A percentile compares a stretch with the other conserved stretches of the same genome.
Evolutionary conservation across 179 eudicot species (phyloP).

Genomic region (Silene vulgaris): DNA sequence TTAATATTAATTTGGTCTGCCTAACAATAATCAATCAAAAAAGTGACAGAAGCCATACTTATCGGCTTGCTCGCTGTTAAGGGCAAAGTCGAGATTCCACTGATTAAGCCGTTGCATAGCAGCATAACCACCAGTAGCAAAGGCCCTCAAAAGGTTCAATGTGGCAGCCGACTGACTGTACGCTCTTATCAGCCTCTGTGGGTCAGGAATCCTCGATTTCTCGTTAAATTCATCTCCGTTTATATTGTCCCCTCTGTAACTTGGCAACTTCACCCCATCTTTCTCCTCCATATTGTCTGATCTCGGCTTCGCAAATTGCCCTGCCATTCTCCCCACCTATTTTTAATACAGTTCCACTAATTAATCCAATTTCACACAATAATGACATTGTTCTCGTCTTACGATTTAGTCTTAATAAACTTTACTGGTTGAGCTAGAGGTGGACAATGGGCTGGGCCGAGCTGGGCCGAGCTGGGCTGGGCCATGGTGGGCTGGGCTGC

Average conservation of each 20-base stretch:
- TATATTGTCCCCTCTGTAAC: constrained; percentile 81
- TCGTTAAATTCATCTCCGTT: constrained; percentile 64
- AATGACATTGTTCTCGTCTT: too few species aligned
- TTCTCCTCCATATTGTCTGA: constrained; percentile 66
- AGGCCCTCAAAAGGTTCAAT: constrained; percentile 71
- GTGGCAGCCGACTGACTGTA: constrained; percentile 82
- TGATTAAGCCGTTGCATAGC: constrained; percentile 75
- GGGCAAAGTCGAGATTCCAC: constrained; percentile 76
- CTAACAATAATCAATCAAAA: too few species aligned
- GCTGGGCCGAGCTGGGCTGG: too few species aligned
- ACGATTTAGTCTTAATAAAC: neutral
- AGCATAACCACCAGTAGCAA: constrained; percentile 87
- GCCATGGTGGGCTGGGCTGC: too few species aligned
- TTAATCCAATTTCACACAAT: neutral
- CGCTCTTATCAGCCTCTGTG: constrained; percentile 78
- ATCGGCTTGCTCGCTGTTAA: constrained; percentile 76
- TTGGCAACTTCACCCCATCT: constrained; percentile 70
- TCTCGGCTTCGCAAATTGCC: constrained; percentile 88
- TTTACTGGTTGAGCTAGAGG: too few species aligned
- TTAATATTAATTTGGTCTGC: too few species aligned
- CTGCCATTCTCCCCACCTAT: constrained; percentile 90
- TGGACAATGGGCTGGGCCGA: too few species aligned
- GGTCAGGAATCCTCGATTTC: constrained; percentile 74
- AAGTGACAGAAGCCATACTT: constrained; percentile 35
- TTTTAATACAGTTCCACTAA: neutral